Percentiles rank a stretch among this genome's conserved stretches.
phyloP scores from a whole-genome alignment of 2,329 filamentous ascomycete genomes.

The Aspergillus costaricaensis region DNA sequence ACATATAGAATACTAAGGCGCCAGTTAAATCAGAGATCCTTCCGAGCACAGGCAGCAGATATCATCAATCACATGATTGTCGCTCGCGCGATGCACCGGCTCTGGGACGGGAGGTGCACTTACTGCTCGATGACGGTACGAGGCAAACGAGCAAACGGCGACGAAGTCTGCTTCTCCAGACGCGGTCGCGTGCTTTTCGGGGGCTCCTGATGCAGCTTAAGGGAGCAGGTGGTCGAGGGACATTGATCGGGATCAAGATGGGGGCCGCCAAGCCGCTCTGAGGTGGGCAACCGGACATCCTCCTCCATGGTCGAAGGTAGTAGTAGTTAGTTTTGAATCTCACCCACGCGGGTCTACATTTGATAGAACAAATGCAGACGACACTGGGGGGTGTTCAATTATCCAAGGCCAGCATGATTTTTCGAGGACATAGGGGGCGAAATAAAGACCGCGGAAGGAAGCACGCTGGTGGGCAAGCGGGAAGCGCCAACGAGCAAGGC shows the following conservation, averaged over 20 bases:
- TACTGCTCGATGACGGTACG: constrained; percentile 33
- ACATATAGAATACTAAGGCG: constrained; percentile 47
- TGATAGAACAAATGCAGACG: constrained; percentile 16
- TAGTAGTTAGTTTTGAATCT: background rate
- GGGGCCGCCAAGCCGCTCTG: constrained; percentile 19
- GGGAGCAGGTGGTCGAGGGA: background rate
- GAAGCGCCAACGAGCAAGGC: constrained; percentile 18
- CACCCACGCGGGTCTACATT: constrained; percentile 20
- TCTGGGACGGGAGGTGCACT: constrained; percentile 17
- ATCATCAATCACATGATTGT: background rate
- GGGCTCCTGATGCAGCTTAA: constrained; percentile 13
- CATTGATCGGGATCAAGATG: constrained; percentile 12
- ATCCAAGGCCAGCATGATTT: constrained; percentile 15
- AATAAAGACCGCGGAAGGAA: constrained; percentile 3
- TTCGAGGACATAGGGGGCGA: constrained; percentile 9
- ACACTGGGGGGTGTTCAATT: constrained; percentile 18
- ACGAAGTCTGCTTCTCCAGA: constrained; percentile 11
- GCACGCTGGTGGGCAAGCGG: constrained; percentile 13
- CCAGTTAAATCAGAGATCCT: constrained; percentile 23
- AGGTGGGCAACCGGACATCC: constrained; percentile 22
- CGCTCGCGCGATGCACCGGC: background rate
- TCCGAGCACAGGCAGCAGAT: constrained; percentile 1
- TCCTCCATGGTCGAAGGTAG: constrained; percentile 27
- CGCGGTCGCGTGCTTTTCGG: constrained; percentile 6
- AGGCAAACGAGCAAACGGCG: constrained; percentile 29